Base-by-base conservation (phyloP, 2,329 filamentous ascomycete genomes). In the Botrytis tulipae region DNA sequence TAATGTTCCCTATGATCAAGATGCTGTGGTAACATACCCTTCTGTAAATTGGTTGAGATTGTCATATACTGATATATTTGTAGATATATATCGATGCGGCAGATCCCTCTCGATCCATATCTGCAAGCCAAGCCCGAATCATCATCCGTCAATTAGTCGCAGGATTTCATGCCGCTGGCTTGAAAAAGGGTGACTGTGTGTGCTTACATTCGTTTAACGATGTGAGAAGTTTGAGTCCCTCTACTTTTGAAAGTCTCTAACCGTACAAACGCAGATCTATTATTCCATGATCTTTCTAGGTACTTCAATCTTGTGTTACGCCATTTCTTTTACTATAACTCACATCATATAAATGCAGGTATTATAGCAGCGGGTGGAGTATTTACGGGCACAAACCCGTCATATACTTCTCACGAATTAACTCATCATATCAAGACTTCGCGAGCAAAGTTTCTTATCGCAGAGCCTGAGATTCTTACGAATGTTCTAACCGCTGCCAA, bases 121-220 rank as follows among this genome's bases (percentile, higher is more conserved):
- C 79, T 40, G 70, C 76, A n/a, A 77, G 75, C 14, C 76, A 80
- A 70, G 78, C 76, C 65, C 74, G 75, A 37, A 44, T 72, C 4
- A 51, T 79, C 20, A 76, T 80, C 25, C 75, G 77, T 35, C 76
- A 78, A 62, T 74, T 80, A 20, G 75, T 78, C 5, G 76, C 79
- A 44, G 78, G 79, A 6, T 72, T 81, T 42, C 77, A 78, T 59
- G 75, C 77, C 8, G 74, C 76, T 35, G 79, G 78, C 0, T 69
- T 80, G 29, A 73, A 77, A 60, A 76, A 76, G 44, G 78, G 78
- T 42, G 79, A 80, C 72, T 80, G 79, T 68, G 77, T 80, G 14
- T 80, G 79, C 57, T 70, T 80, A 48, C 71, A 78, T 68, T 79
- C 77, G 20, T 80, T 79, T 71, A 80, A 80, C 73, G 77, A 80